Conservation (phyloP, 1,284 basidiomycete species). For the Ustilago bromivora region DNA sequence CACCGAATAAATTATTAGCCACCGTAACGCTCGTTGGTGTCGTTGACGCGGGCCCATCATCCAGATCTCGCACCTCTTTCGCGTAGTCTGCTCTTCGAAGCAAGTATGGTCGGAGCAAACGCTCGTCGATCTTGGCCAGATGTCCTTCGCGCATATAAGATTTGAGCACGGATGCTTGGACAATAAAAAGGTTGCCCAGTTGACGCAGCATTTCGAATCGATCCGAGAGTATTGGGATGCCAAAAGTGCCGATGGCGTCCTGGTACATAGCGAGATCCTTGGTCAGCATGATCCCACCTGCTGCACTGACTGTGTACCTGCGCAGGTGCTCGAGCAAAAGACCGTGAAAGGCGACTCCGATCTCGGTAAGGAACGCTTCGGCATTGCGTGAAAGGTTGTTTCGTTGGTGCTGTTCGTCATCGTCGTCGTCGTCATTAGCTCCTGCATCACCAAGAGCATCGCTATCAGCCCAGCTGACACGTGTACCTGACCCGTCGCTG, state of each 20-base stretch:
- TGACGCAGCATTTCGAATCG: constrained; percentile 99
- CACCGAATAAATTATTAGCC: constrained; percentile 24
- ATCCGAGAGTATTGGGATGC: constrained; percentile 85
- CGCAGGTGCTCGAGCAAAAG: constrained; percentile 92
- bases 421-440: constrained; percentile 26
- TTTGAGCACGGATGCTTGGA: constrained; percentile 66
- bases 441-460: constrained; percentile 9
- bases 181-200: constrained; percentile 88
- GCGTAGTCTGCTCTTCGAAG: constrained; percentile 85
- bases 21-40: constrained; percentile 20
- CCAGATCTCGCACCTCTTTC: constrained; percentile 62
- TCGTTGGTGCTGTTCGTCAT: constrained; percentile 24
- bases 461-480: constrained; percentile 26
- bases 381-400: constrained; percentile 75
- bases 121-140: constrained; percentile 84
- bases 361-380: constrained; percentile 90
- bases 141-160: constrained; percentile 69
- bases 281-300: constrained; percentile 96
- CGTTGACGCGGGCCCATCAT: constrained; percentile 26
- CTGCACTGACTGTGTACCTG: constrained; percentile 95
- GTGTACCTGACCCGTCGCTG: constrained; percentile 10
- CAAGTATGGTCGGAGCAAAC: constrained; percentile 89
- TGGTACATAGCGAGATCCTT: constrained; percentile 98
- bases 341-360: constrained; percentile 94
- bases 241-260: constrained; percentile 85